phyloP scores from a whole-genome alignment of 306 rosid genomes.

The Boehmeria nivea region DNA sequence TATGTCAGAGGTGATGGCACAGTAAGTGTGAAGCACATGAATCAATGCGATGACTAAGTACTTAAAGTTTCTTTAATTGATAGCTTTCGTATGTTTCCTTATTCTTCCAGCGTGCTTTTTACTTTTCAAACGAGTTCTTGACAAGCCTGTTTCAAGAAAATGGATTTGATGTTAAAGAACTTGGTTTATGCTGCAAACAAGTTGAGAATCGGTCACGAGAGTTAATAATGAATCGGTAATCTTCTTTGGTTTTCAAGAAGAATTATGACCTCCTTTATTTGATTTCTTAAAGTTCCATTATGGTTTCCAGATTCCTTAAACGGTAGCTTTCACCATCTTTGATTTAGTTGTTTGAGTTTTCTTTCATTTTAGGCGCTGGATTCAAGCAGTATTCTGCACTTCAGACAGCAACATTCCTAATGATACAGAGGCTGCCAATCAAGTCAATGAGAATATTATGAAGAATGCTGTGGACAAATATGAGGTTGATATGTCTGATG shows the following conservation, averaged over 20 bases:
- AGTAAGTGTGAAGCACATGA: constrained; percentile 43
- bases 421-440: constrained; percentile 21
- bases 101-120: constrained; percentile 78
- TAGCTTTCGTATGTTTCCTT: constrained; percentile 10
- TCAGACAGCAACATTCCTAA: constrained; percentile 40
- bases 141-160: constrained; percentile 68
- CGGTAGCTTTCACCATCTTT: too few relatives aligned
- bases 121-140: constrained; percentile 81
- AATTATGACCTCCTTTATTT: background rate
- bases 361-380: constrained; percentile 68
- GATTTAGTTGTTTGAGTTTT: constrained; percentile 8
- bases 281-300: background rate
- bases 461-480: constrained; percentile 27
- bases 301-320: constrained; percentile 1
- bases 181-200: constrained; percentile 82
- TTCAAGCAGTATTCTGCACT: constrained; percentile 70
- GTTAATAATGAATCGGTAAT: constrained; percentile 80
- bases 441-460: constrained; percentile 23
- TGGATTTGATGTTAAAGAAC: constrained; percentile 64
- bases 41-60: constrained; percentile 7
- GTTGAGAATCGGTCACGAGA: constrained; percentile 87
- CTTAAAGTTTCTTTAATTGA: constrained; percentile 15
- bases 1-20: constrained; percentile 95
- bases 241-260: background rate
- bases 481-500: constrained; percentile 71